A percentile compares a stretch with the other conserved stretches of the same genome.
phyloP scores from a whole-genome alignment of 345 rosid genomes.

The sweet orange (Citrus sinensis) region DVS_A1.0 CM039162.1:4925501-4926000 shows the following conservation, averaged over 20 bases:
- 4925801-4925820: too few relatives aligned
- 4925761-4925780: too few relatives aligned
- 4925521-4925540: not conserved
- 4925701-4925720: too few relatives aligned
- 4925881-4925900: not conserved
- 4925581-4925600: too few relatives aligned
- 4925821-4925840: too few relatives aligned
- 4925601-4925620: not conserved
- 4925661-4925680: too few relatives aligned
- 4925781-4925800: too few relatives aligned
- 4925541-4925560: not conserved
- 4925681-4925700: too few relatives aligned
- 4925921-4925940: not conserved
- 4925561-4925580: not conserved
- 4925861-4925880: not conserved
- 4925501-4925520: not conserved
- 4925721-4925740: too few relatives aligned
- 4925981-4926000: not conserved
- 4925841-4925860: too few relatives aligned
- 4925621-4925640: not conserved
- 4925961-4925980: not conserved
- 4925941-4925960: not conserved
- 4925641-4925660: not conserved
- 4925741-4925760: too few relatives aligned
- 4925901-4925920: not conserved